Conservation (phyloP, 2,329 filamentous ascomycete species). For the Coniochaeta sp. region DNA sequence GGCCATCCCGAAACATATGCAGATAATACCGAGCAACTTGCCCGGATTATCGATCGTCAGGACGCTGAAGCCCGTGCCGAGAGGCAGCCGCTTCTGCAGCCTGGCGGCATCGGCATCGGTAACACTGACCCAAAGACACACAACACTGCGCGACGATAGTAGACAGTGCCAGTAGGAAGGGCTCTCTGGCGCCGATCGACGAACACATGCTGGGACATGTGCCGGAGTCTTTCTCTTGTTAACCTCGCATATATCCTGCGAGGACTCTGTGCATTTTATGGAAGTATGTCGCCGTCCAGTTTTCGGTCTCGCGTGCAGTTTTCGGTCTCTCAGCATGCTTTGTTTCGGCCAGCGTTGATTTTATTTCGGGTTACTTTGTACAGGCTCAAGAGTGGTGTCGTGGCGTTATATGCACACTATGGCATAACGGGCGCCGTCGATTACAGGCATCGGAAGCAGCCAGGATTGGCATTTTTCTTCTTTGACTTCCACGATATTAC, state of each 20-base stretch:
- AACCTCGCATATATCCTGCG: too few relatives aligned
- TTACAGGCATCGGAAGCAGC: not conserved
- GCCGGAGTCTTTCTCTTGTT: too few relatives aligned
- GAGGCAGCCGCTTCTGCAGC: constrained; percentile 41
- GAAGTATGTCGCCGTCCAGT: not conserved
- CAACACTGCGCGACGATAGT: too few relatives aligned
- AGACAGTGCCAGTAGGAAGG: too few relatives aligned
- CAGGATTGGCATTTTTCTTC: not conserved
- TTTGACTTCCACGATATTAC: not conserved
- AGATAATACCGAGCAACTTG: constrained; percentile 42
- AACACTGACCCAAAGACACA: too few relatives aligned
- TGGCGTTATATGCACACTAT: not conserved
- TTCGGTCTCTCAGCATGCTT: not conserved
- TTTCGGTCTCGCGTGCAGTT: not conserved
- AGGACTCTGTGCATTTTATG: too few relatives aligned
- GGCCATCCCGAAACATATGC: constrained; percentile 46
- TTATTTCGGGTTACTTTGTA: not conserved
- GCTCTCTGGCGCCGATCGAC: too few relatives aligned
- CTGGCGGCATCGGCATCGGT: constrained; percentile 42
- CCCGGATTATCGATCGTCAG: constrained; percentile 42
- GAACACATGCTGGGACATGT: too few relatives aligned
- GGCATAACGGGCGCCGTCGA: not conserved
- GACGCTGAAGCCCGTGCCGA: constrained; percentile 43
- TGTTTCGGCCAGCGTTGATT: not conserved
- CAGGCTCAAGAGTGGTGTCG: not conserved